A percentile compares a stretch with the other conserved stretches of the same genome.
These are phyloP conservation scores for Stylosanthes scabra DNA, from an alignment of 331 rosid species.

Conservation along the genomic window DNA sequence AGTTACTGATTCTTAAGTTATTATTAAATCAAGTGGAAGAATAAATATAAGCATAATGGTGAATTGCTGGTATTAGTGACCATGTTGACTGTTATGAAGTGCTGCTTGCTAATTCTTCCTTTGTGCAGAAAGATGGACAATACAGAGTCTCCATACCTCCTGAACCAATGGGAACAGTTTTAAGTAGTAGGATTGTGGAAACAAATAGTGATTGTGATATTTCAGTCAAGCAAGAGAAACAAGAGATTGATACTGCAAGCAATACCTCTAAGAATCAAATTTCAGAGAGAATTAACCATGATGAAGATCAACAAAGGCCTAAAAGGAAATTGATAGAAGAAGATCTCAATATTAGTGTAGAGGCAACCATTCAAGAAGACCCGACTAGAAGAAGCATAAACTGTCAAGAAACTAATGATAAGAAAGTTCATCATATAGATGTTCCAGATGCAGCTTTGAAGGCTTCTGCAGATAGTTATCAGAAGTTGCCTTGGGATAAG, in stretches of 20 bases:
- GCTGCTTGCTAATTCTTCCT: constrained; percentile 12
- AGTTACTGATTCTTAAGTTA: too few relatives aligned
- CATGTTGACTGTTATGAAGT: too few relatives aligned
- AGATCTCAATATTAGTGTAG: constrained; percentile 42
- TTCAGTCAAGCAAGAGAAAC: constrained; percentile 47
- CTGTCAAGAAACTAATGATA: constrained; percentile 44
- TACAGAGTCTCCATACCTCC: constrained; percentile 35
- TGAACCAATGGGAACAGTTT: constrained; percentile 39
- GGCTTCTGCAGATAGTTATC: constrained; percentile 44
- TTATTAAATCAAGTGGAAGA: too few relatives aligned
- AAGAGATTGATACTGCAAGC: constrained; percentile 40
- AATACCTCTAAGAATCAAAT: constrained; percentile 37
- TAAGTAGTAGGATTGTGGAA: constrained; percentile 38
- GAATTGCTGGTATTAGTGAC: too few relatives aligned
- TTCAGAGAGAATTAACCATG: constrained; percentile 44
- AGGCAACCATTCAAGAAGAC: constrained; percentile 46
- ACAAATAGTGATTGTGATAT: constrained; percentile 38
- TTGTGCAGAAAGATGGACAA: constrained; percentile 56
- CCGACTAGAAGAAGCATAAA: constrained; percentile 38
- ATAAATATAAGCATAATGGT: too few relatives aligned
- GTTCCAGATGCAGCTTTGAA: constrained; percentile 48
- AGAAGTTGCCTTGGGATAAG: constrained; percentile 57
- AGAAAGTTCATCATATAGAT: constrained; percentile 48
- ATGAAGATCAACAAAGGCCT: constrained; percentile 41
- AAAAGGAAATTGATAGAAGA: constrained; percentile 48